Base-by-base conservation (phyloP, 495 filamentous ascomycete species). In the Podospora comata region DNA sequence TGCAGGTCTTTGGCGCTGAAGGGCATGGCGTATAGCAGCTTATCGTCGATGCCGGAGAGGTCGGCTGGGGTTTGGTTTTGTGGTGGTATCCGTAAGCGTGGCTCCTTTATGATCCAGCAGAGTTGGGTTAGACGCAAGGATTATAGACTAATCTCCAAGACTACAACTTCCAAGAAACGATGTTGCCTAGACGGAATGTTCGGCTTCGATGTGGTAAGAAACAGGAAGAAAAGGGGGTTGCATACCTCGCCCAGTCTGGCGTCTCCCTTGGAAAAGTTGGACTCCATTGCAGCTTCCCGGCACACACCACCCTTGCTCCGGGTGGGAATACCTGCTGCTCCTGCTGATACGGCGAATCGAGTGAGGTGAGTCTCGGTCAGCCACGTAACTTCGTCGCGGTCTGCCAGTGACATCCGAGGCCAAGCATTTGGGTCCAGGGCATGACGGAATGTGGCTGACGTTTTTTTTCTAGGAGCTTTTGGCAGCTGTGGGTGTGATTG, bases 1-100 rank as follows among this genome's bases (percentile, higher is more conserved):
- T 88, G 72, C 62, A 79, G 82, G 67, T 90, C 88, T 71, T 77
- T 79, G 20, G 80, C 70, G 59, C 78, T 80, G 66, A 89, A 83
- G 19, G 81, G 72, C 87, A 91, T 90, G 44, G 62, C 76, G 68
- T 66, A 48, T 48, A 48, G 9, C 15, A 57, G 64, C 19, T 44
- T 55, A 19, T 44, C 19, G 20, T 30, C 34, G 58, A 5, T n/a
- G 13, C 39, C 9, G 39, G 39, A 16, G 2, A 16, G 2, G 39
- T 30, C 7, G 34, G 60, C 7, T 65, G 7, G 19, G 34, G 39
- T 53, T 18, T 32, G 53, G 18, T n/a, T 27, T n/a, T 44, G 63
- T 28, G 13, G 67, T 18, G 34, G 55, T 26, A 55, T 64, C 48
- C 9, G 32, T 62, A 58, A 48, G 7, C 34, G 54, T 57, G 44